Base-by-base conservation (phyloP, 371 early-diverging fungal species). In the Phascolomyces articulosus region DNA sequence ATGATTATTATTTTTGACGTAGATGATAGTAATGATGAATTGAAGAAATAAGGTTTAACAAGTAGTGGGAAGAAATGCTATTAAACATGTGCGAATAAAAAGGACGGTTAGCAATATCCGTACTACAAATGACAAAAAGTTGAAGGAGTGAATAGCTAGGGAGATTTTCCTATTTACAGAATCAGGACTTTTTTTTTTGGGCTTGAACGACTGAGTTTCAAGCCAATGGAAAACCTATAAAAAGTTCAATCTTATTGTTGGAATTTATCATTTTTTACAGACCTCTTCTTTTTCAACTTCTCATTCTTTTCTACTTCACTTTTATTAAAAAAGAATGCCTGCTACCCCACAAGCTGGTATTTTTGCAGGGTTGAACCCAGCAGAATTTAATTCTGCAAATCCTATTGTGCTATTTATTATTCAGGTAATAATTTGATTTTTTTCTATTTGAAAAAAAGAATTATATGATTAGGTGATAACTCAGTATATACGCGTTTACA, bases 331-430 rank as follows among this genome's bases (percentile, higher is more conserved):
- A 23, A 29, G 60, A 38, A 69, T 59, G 54, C 27, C 56, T 21
- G 75, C 78, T 18, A 20, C 78, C 20, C 68, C 75, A 21, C 78
- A 83, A 69, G 86, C 87, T 9, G 90, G 90, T 55, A 80, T 91
- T 18, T 82, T 92, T 62, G 70, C 89, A 16, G 91, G 91, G 24
- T 47, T 78, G 41, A 86, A 90, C 64, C 93, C 93, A 20, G 69
- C 87, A 3, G 58, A 29, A 7, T 80, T 78, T 60, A 87, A 85
- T 65, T 26, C 79, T 1, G 34, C 64, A 4, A 72, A 89, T 61
- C 91, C 93, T 7, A 66, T 90, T 58, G 71, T 82, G 0, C 74
- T 91, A 44, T 90, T 91, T 70, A 84, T 91, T 18, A 82, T 92
- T 63, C 92, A 89, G 72, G 88, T 85, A 77, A 58, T 20, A n/a